Conservation (phyloP, 306 rosid genomes). For the Trifolium pratense region DNA sequence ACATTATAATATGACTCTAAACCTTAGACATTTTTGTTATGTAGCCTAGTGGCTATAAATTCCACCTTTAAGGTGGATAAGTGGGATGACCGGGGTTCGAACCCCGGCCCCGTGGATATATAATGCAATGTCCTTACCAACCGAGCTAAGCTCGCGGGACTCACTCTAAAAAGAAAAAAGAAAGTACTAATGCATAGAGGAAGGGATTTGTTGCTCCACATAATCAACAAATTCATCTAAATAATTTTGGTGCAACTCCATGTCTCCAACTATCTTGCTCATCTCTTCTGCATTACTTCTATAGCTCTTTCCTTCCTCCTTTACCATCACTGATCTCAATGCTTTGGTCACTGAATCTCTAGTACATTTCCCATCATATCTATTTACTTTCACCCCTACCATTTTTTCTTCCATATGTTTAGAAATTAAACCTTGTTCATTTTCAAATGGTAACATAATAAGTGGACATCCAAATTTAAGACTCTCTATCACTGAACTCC, state of each 20-base stretch:
- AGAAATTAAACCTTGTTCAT: constrained; percentile 36
- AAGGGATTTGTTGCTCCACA: background rate
- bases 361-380: constrained; percentile 38
- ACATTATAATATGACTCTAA: background rate
- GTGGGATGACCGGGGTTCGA: too few relatives aligned
- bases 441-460: constrained; percentile 36
- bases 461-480: constrained; percentile 30
- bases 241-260: constrained; percentile 17
- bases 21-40: too few relatives aligned
- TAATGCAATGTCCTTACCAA: too few relatives aligned
- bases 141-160: too few relatives aligned
- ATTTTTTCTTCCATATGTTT: constrained; percentile 41
- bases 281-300: constrained; percentile 43
- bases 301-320: constrained; percentile 46
- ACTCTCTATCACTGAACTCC: constrained; percentile 38
- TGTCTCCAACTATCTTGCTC: constrained; percentile 27
- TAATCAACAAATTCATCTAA: constrained; percentile 40
- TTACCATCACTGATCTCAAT: constrained; percentile 43
- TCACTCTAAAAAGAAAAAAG: too few relatives aligned
- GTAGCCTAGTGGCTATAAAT: too few relatives aligned
- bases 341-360: constrained; percentile 16
- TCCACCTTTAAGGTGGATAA: too few relatives aligned
- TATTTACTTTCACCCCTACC: constrained; percentile 42
- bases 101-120: too few relatives aligned
- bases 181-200: background rate